Conservation (phyloP, 2,329 filamentous ascomycete genomes). For the Xylariaceae sp. region DNA sequence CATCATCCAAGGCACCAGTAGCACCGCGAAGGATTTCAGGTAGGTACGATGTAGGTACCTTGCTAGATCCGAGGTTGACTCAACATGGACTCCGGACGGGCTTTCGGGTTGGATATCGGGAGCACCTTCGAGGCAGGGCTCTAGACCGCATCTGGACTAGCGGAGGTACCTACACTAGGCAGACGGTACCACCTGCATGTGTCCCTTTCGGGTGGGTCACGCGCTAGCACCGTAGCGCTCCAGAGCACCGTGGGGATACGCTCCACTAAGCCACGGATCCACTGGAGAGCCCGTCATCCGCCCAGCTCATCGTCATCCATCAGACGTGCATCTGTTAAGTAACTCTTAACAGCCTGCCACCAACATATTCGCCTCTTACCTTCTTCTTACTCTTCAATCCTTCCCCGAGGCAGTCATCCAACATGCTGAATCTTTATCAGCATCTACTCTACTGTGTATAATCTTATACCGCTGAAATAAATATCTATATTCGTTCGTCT, state of each 20-base stretch:
- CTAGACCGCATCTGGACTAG: neutral
- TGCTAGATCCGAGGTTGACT: too few relatives aligned
- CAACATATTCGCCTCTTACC: neutral
- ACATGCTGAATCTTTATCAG: neutral
- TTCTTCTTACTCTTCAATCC: neutral
- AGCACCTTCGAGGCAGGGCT: neutral
- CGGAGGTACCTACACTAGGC: neutral
- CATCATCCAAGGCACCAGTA: too few relatives aligned
- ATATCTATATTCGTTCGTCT: too few relatives aligned
- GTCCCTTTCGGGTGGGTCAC: neutral
- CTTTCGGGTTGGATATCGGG: neutral
- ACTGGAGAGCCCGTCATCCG: neutral
- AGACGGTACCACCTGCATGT: neutral
- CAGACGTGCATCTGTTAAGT: neutral
- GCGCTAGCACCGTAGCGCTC: neutral
- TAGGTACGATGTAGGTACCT: too few relatives aligned
- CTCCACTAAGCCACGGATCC: neutral
- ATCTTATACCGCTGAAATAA: neutral
- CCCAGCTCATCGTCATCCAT: conserved; percentile 13
- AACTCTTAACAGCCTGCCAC: neutral
- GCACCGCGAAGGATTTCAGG: too few relatives aligned
- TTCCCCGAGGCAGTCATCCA: conserved; percentile 6
- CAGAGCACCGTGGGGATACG: neutral
- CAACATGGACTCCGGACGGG: neutral
- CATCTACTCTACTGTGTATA: neutral